These are phyloP conservation scores for Immersiella caudata DNA, from an alignment of 495 filamentous ascomycete species.

Conservation along the genomic window DNA sequence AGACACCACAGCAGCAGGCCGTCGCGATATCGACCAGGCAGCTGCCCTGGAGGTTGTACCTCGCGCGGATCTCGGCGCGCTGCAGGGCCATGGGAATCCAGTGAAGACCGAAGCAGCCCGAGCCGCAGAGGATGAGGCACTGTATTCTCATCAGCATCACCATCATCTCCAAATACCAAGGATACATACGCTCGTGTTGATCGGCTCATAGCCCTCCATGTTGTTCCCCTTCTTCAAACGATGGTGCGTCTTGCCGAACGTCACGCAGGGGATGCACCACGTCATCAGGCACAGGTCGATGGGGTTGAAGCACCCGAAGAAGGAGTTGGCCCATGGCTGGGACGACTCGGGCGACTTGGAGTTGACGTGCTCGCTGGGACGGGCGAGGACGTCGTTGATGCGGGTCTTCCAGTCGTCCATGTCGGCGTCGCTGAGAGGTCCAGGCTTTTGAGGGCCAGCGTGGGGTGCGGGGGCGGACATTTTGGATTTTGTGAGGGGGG, in stretches of 20 bases:
- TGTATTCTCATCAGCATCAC: slow-evolving; percentile 15
- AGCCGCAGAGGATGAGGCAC: slow-evolving; percentile 42
- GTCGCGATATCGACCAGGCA: slow-evolving; percentile 42
- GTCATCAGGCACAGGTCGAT: slow-evolving; percentile 44
- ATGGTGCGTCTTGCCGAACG: slow-evolving; percentile 52
- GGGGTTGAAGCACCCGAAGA: slow-evolving; percentile 45
- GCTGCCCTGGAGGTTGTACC: slow-evolving; percentile 47
- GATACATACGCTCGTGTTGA: slow-evolving; percentile 47
- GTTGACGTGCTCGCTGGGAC: slow-evolving; percentile 35
- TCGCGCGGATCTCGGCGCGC: slow-evolving; percentile 45
- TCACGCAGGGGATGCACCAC: slow-evolving; percentile 50
- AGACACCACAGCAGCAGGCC: slow-evolving; percentile 48
- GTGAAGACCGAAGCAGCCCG: slow-evolving; percentile 37
- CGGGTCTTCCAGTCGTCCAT: slow-evolving; percentile 9
- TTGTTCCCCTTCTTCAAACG: slow-evolving; percentile 43
- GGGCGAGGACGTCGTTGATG: slow-evolving; percentile 16
- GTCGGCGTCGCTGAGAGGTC: slow-evolving; percentile 9
- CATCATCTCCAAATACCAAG: no score
- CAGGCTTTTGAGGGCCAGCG: slow-evolving; percentile 2
- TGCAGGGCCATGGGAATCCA: slow-evolving; percentile 47
- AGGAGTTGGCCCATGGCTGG: slow-evolving; percentile 33
- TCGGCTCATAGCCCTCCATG: slow-evolving; percentile 45
- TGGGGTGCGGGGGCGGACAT: slow-evolving; percentile 5
- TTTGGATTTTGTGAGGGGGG: background rate
- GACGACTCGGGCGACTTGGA: slow-evolving; percentile 35